Base-by-base conservation (phyloP, 495 filamentous ascomycete genomes). In the Aspergillus bridgeri region DNA sequence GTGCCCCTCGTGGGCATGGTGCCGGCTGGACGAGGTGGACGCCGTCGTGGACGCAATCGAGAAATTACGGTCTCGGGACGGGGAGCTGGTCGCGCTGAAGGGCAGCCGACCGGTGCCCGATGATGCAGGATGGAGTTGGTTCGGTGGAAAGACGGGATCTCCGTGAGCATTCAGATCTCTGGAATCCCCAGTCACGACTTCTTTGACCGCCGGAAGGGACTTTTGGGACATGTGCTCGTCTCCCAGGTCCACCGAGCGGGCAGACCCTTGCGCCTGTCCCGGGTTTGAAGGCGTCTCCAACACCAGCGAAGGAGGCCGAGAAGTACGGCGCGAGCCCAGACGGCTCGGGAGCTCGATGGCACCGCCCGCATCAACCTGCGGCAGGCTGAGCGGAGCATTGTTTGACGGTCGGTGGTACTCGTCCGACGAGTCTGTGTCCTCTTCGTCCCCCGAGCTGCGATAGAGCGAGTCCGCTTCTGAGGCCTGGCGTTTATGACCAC, bases 341-440 rank as follows among this genome's bases (percentile, higher is more conserved):
- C 86, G 81, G 61, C 82, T 87, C n/a, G 85, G 83, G 13, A 87
- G 66, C 64, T 83, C 81, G 58, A 89, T 86, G 47, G 74, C 81
- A 56, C 81, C 83, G 20, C 79, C 83, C 25, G 82, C 74, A 57
- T 89, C 83, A 48, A 90, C 76, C 5, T 76, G 75, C 3, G 85
- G 86, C 22, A 92, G 72, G 3, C 85, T 86, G 17, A 83, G 77
- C 2, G 49, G 55, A 2, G 54, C 22, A 29, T 66, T 61, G 8
- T 53, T 56, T 33, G 60, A 53, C 15, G 42, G 52, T 18, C 48
- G 54, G 44, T 44, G 27, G 22, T 57, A 59, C 11, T 83, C 75
- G 24, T 72, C 68, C 60, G 87, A 73, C 33, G 69, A 76, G 48
- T 79, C 77, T 20, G 79, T 68, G 11, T 84, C 76, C 1, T 38